These are phyloP conservation scores for Penicillium nucicola DNA, from an alignment of 495 filamentous ascomycete genomes.

Conservation along the genomic window DNA sequence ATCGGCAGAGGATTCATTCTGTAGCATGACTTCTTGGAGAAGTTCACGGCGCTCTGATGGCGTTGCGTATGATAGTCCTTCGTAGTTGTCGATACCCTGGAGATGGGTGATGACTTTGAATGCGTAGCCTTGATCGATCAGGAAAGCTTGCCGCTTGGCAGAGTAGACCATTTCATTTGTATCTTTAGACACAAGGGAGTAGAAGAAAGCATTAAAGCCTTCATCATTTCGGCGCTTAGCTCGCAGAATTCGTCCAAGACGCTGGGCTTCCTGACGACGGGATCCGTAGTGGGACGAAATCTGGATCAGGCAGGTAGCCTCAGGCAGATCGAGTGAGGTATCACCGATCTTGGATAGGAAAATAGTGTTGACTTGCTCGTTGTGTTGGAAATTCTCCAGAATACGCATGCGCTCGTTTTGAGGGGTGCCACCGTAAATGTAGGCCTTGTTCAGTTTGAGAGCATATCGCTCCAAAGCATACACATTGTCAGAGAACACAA, in stretches of 20 bases:
- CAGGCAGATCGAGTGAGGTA: constrained; percentile 92
- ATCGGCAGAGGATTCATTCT: constrained; percentile 77
- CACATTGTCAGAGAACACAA: constrained; percentile 98
- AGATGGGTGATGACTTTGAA: constrained; percentile 99
- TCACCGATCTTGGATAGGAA: constrained; percentile 98
- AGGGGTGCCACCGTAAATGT: constrained; percentile 87
- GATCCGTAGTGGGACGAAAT: constrained; percentile 98
- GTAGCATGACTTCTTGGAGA: constrained; percentile 85
- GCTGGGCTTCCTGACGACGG: constrained; percentile 93
- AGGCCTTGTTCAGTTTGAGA: constrained; percentile 78
- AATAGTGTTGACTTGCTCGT: constrained; percentile 87
- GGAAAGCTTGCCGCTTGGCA: constrained; percentile 93
- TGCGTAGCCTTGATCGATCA: constrained; percentile 97
- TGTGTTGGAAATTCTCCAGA: constrained; percentile 95
- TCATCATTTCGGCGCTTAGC: constrained; percentile 97
- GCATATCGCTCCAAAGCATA: constrained; percentile 89
- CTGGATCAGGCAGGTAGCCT: constrained; percentile 96
- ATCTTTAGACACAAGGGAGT: constrained; percentile 94
- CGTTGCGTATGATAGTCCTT: constrained; percentile 76
- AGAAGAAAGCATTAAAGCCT: constrained; percentile 99
- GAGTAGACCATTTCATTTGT: constrained; percentile 99
- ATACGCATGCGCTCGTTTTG: constrained; percentile 86
- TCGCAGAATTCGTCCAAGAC: constrained; percentile 89
- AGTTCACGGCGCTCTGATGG: constrained; percentile 82
- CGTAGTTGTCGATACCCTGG: constrained; percentile 81